phyloP scores from a whole-genome alignment of 495 filamentous ascomycete genomes.

The Aspergillus bridgeri region DNA sequence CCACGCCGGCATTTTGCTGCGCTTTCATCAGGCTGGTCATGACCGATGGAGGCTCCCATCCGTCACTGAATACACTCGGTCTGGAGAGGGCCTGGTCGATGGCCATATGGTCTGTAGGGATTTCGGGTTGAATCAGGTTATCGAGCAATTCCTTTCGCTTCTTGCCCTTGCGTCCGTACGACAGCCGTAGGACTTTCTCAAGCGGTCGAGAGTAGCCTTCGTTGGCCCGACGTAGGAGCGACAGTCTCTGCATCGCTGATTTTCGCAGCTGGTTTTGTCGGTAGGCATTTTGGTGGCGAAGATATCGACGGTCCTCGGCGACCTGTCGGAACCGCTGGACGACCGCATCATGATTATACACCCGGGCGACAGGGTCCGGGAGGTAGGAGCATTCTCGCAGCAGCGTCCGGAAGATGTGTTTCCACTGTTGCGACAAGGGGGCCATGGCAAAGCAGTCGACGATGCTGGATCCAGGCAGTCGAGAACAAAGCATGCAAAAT shows the following conservation, averaged over 20 bases:
- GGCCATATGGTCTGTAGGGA: conserved; percentile 29
- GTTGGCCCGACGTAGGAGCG: conserved; percentile 55
- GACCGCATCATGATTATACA: conserved; percentile 56
- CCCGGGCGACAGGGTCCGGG: conserved; percentile 65
- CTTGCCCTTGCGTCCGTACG: conserved; percentile 73
- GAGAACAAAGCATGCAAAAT: too few species aligned
- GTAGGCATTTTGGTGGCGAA: conserved; percentile 5
- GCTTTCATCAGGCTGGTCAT: conserved; percentile 35
- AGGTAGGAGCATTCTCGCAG: conserved; percentile 86
- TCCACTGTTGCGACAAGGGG: conserved; percentile 34
- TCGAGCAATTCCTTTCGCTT: conserved; percentile 60
- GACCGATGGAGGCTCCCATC: conserved; percentile 34
- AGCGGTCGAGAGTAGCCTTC: conserved; percentile 61
- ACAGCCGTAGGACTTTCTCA: conserved; percentile 57
- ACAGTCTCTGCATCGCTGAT: conserved; percentile 23
- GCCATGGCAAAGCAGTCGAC: not conserved
- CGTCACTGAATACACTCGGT: conserved; percentile 24
- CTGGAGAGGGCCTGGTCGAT: conserved; percentile 20
- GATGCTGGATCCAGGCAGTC: too few species aligned
- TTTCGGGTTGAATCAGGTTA: conserved; percentile 39
- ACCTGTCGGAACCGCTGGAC: conserved; percentile 51
- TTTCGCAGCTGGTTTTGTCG: conserved; percentile 21
- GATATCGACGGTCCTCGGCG: conserved; percentile 7
- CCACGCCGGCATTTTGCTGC: conserved; percentile 28
- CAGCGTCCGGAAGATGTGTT: conserved; percentile 69